A percentile compares a stretch with the other conserved stretches of the same genome.
These are phyloP conservation scores for Plenodomus tracheiphilus DNA, from an alignment of 2,329 filamentous ascomycete genomes.

Conservation along the genomic window DNA sequence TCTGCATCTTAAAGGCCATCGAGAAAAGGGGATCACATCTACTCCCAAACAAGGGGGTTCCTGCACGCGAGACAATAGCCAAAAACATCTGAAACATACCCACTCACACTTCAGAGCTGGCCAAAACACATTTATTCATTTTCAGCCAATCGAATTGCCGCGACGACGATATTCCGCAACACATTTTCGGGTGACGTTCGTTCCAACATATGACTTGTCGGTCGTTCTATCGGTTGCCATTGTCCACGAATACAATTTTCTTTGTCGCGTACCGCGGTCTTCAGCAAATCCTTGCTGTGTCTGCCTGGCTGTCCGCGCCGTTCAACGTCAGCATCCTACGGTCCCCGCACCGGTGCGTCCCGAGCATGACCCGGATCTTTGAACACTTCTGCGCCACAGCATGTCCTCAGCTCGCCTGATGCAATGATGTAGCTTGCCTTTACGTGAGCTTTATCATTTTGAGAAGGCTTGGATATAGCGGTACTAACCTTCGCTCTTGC, in stretches of 20 bases:
- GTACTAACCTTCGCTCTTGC: no score
- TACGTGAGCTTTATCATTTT: neutral
- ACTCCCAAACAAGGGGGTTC: neutral
- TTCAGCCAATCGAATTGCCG: neutral
- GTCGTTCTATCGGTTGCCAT: no score
- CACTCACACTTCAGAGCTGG: neutral
- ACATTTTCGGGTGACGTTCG: neutral
- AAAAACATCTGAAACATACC: neutral
- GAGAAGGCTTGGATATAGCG: no score
- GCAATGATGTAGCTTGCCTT: neutral
- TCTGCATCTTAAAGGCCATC: neutral
- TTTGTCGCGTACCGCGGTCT: no score
- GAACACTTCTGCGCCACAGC: neutral
- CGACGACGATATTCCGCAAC: neutral
- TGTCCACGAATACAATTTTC: no score
- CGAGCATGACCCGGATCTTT: neutral
- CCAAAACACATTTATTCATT: neutral
- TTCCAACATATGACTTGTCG: no score
- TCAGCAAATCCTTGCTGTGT: neutral
- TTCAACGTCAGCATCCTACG: neutral
- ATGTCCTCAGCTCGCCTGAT: neutral
- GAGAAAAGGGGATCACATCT: neutral
- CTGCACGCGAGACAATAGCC: neutral
- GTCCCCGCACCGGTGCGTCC: neutral
- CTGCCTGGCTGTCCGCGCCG: neutral